Evolutionary conservation across 2,329 filamentous ascomycete species (phyloP).

Genomic region (Aaosphaeria arxii): DNA sequence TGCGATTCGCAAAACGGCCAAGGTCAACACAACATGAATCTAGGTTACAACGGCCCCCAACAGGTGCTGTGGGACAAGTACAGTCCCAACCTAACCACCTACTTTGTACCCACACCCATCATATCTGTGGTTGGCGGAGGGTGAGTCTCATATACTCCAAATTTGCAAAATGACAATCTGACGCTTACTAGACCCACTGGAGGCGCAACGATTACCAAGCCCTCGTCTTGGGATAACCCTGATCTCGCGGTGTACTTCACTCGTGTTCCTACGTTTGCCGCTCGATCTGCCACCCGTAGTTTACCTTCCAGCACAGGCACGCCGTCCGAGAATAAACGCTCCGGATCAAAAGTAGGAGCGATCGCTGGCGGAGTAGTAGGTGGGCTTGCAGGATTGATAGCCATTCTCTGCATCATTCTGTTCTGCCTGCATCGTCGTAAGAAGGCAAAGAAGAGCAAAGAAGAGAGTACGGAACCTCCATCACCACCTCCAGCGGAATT

Average conservation of each 20-base stretch:
- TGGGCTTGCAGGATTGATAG: slow-evolving; percentile 31
- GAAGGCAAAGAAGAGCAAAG: slow-evolving; percentile 21
- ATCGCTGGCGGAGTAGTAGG: slow-evolving; percentile 43
- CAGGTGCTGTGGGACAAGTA: slow-evolving; percentile 53
- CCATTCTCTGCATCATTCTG: slow-evolving; percentile 29
- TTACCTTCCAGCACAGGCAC: slow-evolving; percentile 26
- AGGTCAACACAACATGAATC: slow-evolving; percentile 56
- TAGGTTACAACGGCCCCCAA: slow-evolving; percentile 50
- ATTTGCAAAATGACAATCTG: slow-evolving; percentile 2
- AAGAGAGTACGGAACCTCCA: slow-evolving; percentile 4
- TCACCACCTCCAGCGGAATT: slow-evolving; percentile 27
- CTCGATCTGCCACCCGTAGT: slow-evolving; percentile 52
- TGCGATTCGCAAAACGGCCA: slow-evolving; percentile 55
- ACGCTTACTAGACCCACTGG: slow-evolving; percentile 42
- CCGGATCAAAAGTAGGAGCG: slow-evolving; percentile 27
- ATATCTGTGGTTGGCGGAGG: slow-evolving; percentile 45
- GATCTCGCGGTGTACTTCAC: slow-evolving; percentile 56
- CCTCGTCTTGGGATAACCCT: slow-evolving; percentile 48
- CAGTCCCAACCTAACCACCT: slow-evolving; percentile 48
- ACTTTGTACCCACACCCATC: slow-evolving; percentile 54
- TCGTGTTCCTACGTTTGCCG: slow-evolving; percentile 45
- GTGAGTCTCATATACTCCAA: slow-evolving; percentile 15
- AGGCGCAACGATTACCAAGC: slow-evolving; percentile 53
- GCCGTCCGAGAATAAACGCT: slow-evolving; percentile 5
- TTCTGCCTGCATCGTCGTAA: slow-evolving; percentile 37